Evolutionary conservation across 2,329 filamentous ascomycete genomes (phyloP).

Genomic region (Arthrinium puccinioides): DNA sequence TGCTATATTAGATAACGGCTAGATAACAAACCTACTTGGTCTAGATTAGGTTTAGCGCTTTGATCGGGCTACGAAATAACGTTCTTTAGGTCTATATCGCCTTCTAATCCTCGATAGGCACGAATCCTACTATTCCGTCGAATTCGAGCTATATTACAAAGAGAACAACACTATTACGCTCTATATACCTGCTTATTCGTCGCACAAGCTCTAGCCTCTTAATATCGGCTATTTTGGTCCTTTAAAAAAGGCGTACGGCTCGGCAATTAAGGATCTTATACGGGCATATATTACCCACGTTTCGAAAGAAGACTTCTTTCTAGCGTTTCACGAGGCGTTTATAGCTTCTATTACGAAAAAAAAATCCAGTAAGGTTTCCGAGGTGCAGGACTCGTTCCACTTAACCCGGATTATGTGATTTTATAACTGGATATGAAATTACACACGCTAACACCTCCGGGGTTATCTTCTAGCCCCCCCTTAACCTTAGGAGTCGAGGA

Average conservation of each 20-base stretch:
- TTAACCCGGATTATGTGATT: not conserved
- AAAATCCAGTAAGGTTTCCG: not conserved
- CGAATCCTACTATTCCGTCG: not conserved
- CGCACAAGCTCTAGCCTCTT: slow-evolving; percentile 2
- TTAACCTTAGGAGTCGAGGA: not conserved
- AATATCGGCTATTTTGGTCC: slow-evolving; percentile 2
- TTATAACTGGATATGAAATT: not conserved
- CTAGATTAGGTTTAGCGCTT: not conserved
- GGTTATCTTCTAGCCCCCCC: not conserved
- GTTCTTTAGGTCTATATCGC: not conserved
- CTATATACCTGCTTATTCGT: slow-evolving; percentile 1
- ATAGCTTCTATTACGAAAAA: not conserved
- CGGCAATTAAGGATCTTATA: slow-evolving; percentile 1
- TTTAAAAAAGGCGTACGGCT: slow-evolving; percentile 2
- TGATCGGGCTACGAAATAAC: not conserved
- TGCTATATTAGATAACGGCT: not conserved
- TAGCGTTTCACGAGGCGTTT: not conserved
- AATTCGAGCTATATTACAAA: slow-evolving; percentile 2
- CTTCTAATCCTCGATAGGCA: not conserved
- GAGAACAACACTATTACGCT: slow-evolving; percentile 1
- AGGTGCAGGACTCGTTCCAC: not conserved
- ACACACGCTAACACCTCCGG: not conserved
- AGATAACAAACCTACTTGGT: not conserved
- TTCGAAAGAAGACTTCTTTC: not conserved
- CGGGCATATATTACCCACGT: slow-evolving; percentile 1